phyloP scores from a whole-genome alignment of 2,329 filamentous ascomycete species.

The Trichoderma sp. region DNA sequence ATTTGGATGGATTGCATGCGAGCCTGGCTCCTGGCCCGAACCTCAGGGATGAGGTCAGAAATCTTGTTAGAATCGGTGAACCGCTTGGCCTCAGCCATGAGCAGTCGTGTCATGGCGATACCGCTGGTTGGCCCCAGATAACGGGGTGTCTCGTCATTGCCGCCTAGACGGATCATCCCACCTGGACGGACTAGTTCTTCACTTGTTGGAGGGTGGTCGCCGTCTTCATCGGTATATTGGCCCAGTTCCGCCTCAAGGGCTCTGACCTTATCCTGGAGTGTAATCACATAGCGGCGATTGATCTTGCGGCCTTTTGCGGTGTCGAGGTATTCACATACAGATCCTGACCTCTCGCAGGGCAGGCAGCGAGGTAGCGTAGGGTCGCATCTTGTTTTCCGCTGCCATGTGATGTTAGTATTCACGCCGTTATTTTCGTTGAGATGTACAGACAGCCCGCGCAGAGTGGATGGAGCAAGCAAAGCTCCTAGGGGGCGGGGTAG shows the following conservation, averaged over 20 bases:
- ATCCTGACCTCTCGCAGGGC: conserved; percentile 88
- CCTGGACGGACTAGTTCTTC: conserved; percentile 86
- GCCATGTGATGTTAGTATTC: conserved; percentile 15
- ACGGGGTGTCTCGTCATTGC: conserved; percentile 79
- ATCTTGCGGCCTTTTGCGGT: conserved; percentile 82
- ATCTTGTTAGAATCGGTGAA: conserved; percentile 90
- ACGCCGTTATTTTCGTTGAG: not conserved
- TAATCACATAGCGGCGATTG: conserved; percentile 87
- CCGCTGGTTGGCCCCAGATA: conserved; percentile 93
- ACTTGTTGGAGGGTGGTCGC: conserved; percentile 63
- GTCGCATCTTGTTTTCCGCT: conserved; percentile 97
- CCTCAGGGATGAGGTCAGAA: conserved; percentile 82
- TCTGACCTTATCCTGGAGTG: conserved; percentile 81
- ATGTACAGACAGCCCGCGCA: not conserved
- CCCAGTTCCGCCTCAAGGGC: conserved; percentile 78
- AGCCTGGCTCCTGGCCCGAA: conserved; percentile 55
- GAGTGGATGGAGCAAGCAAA: not conserved
- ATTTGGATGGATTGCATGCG: conserved; percentile 59
- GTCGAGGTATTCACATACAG: conserved; percentile 93
- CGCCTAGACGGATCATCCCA: conserved; percentile 78
- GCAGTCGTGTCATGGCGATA: conserved; percentile 87
- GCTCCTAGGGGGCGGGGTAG: not conserved
- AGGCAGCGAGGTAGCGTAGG: conserved; percentile 86
- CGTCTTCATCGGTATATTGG: conserved; percentile 74
- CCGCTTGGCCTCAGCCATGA: conserved; percentile 95